Conservation (phyloP, 257 asterid genomes). For the Oldenlandia corymbosa region DNA sequence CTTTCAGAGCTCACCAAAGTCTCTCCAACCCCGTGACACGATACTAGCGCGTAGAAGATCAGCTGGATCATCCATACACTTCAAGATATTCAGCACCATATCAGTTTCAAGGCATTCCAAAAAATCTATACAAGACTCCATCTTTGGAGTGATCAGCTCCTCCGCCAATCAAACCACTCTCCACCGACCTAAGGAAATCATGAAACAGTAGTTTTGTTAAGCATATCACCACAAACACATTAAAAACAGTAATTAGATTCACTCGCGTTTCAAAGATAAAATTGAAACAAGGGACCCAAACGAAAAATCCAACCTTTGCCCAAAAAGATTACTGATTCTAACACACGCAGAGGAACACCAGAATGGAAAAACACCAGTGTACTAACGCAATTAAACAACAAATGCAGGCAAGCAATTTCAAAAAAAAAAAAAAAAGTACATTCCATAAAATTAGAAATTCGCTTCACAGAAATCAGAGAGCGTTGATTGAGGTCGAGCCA, state of each 20-base stretch:
- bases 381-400: background rate
- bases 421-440: too few species aligned
- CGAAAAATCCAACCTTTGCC: background rate
- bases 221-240: background rate
- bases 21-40: constrained; percentile 59
- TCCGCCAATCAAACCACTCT: constrained; percentile 1
- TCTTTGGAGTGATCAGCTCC: constrained; percentile 8
- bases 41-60: constrained; percentile 56
- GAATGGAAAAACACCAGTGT: background rate
- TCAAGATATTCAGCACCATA: constrained; percentile 38
- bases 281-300: background rate
- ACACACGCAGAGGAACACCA: background rate
- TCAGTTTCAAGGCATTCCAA: constrained; percentile 47
- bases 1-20: constrained; percentile 46
- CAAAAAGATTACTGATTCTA: background rate
- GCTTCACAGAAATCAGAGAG: background rate
- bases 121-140: constrained; percentile 41
- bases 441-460: background rate
- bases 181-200: constrained; percentile 15
- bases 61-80: constrained; percentile 56
- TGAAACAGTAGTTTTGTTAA: background rate
- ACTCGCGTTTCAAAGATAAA: background rate
- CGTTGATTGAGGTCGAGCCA: background rate
- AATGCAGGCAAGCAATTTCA: background rate
- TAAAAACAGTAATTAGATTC: background rate